Evolutionary conservation across 1,284 basidiomycete species (phyloP), one percentile per base, ranked within the genome.

Genomic region (Ustilago nuda): DNA sequence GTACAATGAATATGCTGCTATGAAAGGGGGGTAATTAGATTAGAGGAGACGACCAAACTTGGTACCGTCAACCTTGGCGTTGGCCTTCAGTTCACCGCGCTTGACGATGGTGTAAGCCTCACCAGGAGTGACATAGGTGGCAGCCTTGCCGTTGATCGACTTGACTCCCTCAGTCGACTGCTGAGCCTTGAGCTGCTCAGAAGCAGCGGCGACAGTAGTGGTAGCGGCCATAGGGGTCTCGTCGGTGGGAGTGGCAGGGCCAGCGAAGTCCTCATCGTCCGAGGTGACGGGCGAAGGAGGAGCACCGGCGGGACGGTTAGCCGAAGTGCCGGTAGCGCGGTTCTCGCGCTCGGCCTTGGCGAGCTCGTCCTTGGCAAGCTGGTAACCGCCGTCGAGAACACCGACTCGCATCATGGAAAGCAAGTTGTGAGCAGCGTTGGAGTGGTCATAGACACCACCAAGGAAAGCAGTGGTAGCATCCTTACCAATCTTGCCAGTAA

Each of bases 331-430:
- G 37, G 41, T 52, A 41, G 72, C 69, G 54, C 78, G 68, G 66
- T 72, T 72, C 65, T 79, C 73, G 46, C 67, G 66, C 53, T 72
- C 63, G 9, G 69, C 71, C 56, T 73, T 70, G 48, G 66, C 76
- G 2, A 76, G 32, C 56, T 80, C 76, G 55, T 77, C 76, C 78
- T 78, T 80, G 54, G 78, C 76, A 3, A 84, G 75, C 60, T 81
- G 81, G 73, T 84, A 84, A 11, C 84, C 84, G 30, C 84, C 84
- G 41, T 84, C 82, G 19, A 85, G 71, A 9, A 84, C 84, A 70
- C 84, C 84, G 19, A 85, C 82, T 13, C 84, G 78, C 84, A 85
- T 84, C 81, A 82, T 84, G 8, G 78, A 76, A 52, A 85, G 76
- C 41, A 85, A 61, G 63, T 85, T 85, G 74, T 84, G 82, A 4